These are phyloP conservation scores for Rhizopus sp. DNA, from an alignment of 371 early-diverging fungal species.

Conservation along the genomic window DNA sequence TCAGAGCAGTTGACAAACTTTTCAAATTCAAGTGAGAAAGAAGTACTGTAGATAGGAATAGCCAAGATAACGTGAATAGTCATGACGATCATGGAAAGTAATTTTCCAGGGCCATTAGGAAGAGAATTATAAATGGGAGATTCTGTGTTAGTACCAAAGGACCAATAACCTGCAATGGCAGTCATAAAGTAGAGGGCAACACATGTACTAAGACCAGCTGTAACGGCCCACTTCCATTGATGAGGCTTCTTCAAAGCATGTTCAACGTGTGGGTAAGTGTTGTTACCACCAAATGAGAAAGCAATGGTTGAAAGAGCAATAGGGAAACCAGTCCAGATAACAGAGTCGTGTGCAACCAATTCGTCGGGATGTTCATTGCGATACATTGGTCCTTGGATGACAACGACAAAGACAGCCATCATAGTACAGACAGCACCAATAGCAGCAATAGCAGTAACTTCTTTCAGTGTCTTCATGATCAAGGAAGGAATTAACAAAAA, in stretches of 20 bases:
- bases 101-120: conserved; percentile 62
- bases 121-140: conserved; percentile 82
- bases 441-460: conserved; percentile 65
- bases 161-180: conserved; percentile 80
- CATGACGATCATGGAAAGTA: conserved; percentile 75
- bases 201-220: conserved; percentile 71
- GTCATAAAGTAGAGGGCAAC: conserved; percentile 78
- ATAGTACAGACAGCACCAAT: conserved; percentile 52
- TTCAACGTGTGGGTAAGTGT: conserved; percentile 74
- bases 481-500: conserved; percentile 75
- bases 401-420: conserved; percentile 51
- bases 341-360: conserved; percentile 21
- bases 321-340: conserved; percentile 59
- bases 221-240: conserved; percentile 75
- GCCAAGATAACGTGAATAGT: conserved; percentile 88
- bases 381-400: conserved; percentile 42
- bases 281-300: conserved; percentile 63
- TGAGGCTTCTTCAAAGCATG: conserved; percentile 80
- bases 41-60: conserved; percentile 81
- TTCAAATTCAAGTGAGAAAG: conserved; percentile 80
- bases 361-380: conserved; percentile 18
- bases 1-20: conserved; percentile 42
- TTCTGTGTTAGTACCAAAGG: conserved; percentile 70
- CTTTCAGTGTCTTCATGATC: conserved; percentile 72
- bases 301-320: conserved; percentile 62